A percentile compares a stretch with the other conserved stretches of the same genome.
phyloP scores from a whole-genome alignment of 176 grass and related monocot species.

The Aegilops umbellulata region DNA sequence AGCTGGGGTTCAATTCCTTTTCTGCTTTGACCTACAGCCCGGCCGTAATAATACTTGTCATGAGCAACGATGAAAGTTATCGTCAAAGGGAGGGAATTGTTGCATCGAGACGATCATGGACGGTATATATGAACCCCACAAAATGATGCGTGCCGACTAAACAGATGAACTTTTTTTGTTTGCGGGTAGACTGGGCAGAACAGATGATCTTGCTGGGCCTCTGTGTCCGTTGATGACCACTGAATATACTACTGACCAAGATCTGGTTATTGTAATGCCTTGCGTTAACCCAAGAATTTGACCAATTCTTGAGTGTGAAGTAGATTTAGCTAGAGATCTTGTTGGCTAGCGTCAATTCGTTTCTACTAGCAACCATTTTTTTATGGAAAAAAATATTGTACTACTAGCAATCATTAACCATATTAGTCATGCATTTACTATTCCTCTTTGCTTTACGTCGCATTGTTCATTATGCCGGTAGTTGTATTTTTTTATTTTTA shows the following conservation, averaged over 20 bases:
- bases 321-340: not conserved
- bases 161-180: not conserved
- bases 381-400: too few relatives aligned
- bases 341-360: slow-evolving; percentile 10
- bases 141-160: slow-evolving; percentile 15
- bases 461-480: slow-evolving; percentile 44
- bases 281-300: not conserved
- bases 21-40: slow-evolving; percentile 15
- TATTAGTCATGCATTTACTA: slow-evolving; percentile 32
- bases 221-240: not conserved
- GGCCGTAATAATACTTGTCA: not conserved
- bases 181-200: too few relatives aligned
- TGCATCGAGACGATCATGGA: not conserved
- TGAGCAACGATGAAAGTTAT: not conserved
- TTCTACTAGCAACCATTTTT: slow-evolving; percentile 10
- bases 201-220: not conserved
- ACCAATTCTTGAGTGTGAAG: not conserved
- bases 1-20: not conserved
- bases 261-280: not conserved
- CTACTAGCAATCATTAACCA: slow-evolving; percentile 23
- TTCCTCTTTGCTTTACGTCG: slow-evolving; percentile 3
- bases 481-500: not conserved
- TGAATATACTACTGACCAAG: not conserved
- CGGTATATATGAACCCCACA: not conserved
- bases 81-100: not conserved